These are phyloP conservation scores for Hypoxylon lenormandii DNA, from an alignment of 495 filamentous ascomycete species.

Conservation along the genomic window DNA sequence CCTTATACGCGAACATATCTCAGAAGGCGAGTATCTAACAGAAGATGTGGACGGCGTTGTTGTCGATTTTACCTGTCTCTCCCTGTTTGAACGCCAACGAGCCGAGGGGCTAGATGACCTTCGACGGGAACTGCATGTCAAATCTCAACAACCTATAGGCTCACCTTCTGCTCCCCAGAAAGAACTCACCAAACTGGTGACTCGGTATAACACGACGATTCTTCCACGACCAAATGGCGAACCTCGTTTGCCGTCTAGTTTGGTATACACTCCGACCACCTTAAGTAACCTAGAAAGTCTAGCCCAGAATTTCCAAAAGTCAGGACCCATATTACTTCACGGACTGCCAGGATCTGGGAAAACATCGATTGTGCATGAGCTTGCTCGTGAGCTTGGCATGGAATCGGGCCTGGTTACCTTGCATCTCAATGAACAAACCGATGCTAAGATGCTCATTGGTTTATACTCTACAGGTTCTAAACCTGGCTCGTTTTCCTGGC, in stretches of 20 bases:
- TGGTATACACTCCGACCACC: constrained; percentile 80
- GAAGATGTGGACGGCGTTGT: constrained; percentile 79
- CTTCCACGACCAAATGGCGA: constrained; percentile 72
- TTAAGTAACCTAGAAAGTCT: constrained; percentile 74
- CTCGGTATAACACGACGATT: constrained; percentile 69
- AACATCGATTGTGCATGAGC: constrained; percentile 83
- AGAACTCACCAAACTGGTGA: constrained; percentile 56
- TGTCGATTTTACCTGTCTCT: constrained; percentile 87
- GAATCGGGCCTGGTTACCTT: constrained; percentile 84
- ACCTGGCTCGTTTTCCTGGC: constrained; percentile 90
- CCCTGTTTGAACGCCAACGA: constrained; percentile 78
- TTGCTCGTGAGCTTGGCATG: constrained; percentile 79
- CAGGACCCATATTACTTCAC: constrained; percentile 79
- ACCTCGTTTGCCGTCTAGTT: constrained; percentile 60
- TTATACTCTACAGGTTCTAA: constrained; percentile 87
- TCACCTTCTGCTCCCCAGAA: constrained; percentile 45
- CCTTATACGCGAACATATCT: constrained; percentile 74
- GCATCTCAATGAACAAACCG: constrained; percentile 95
- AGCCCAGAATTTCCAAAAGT: constrained; percentile 70
- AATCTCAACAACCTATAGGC: constrained; percentile 39
- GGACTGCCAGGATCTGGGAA: constrained; percentile 91
- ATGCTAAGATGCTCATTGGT: constrained; percentile 93
- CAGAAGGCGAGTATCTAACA: constrained; percentile 66
- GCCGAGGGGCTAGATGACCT: constrained; percentile 56
- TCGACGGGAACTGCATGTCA: constrained; percentile 46